Conservation (phyloP, 345 rosid genomes). For the Pugionium dolabratum region DNA sequence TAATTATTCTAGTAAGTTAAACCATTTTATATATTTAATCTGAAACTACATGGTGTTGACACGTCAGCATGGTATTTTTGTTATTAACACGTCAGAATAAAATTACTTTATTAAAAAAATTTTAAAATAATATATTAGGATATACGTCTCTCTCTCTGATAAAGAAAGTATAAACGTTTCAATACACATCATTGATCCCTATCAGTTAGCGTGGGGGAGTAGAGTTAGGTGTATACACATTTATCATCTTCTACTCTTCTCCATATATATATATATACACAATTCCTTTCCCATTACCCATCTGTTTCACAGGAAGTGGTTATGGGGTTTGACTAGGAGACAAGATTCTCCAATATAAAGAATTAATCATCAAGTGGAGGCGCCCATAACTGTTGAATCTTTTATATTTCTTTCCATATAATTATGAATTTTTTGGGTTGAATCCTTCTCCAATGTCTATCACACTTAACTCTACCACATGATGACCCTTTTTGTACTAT, state of each 20-base stretch:
- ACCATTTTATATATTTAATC: no score
- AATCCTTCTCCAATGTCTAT: conserved; percentile 31
- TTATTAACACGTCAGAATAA: neutral
- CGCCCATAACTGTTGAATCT: conserved; percentile 38
- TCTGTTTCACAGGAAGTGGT: conserved; percentile 3
- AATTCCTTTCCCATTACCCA: no score
- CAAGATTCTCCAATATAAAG: conserved; percentile 34
- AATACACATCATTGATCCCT: conserved; percentile 1
- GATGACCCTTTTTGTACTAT: conserved; percentile 23
- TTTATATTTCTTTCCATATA: conserved; percentile 20
- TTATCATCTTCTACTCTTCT: neutral
- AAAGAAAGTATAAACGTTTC: neutral
- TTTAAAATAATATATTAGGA: no score
- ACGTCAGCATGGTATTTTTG: no score
- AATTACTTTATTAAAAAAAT: no score
- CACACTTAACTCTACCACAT: conserved; percentile 30
- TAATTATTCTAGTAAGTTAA: no score
- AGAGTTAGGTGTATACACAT: neutral
- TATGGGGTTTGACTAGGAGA: conserved; percentile 34
- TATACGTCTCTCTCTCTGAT: no score
- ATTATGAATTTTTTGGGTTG: conserved; percentile 32
- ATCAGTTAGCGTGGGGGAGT: neutral
- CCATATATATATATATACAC: no score
- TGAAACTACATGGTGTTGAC: no score
- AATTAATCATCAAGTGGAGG: conserved; percentile 35